Conservation (phyloP, 768 basidiomycete species). For the Calocera viscosa region DNA sequence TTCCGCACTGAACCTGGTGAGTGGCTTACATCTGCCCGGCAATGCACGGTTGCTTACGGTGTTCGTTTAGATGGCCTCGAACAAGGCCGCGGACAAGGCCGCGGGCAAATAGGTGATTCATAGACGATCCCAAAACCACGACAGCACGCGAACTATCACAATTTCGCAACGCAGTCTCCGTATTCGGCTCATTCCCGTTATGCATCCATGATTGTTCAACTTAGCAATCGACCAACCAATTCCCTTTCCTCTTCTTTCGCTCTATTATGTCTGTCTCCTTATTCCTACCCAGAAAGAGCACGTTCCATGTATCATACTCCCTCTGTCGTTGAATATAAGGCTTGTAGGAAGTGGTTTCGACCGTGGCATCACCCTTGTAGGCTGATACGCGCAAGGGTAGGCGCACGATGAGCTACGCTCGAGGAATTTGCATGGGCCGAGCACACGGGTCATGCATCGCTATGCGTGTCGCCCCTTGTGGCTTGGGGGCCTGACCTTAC, state of each 20-base stretch:
- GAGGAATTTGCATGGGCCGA: too few species aligned
- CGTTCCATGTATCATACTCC: conserved; percentile 7
- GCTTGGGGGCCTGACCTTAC: too few species aligned
- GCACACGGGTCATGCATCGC: too few species aligned
- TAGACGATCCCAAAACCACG: conserved; percentile 1
- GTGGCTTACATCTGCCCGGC: neutral
- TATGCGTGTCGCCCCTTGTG: too few species aligned
- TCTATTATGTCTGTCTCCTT: conserved; percentile 3
- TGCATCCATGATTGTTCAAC: neutral
- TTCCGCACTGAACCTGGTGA: conserved; percentile 67
- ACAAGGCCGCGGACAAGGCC: too few species aligned
- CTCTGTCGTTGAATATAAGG: conserved; percentile 9
- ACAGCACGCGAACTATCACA: neutral
- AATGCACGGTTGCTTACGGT: neutral
- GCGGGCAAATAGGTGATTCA: neutral
- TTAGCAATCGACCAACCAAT: conserved; percentile 3
- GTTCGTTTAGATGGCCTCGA: neutral
- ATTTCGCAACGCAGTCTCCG: neutral
- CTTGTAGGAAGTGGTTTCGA: neutral
- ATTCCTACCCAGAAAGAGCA: conserved; percentile 7
- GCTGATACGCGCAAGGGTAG: too few species aligned
- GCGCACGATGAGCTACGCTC: too few species aligned
- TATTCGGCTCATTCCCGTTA: neutral
- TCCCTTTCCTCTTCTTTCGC: neutral
- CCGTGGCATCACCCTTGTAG: too few species aligned